Conservation (phyloP, 495 filamentous ascomycete species). For the Penicillium egyptiacum region DNA sequence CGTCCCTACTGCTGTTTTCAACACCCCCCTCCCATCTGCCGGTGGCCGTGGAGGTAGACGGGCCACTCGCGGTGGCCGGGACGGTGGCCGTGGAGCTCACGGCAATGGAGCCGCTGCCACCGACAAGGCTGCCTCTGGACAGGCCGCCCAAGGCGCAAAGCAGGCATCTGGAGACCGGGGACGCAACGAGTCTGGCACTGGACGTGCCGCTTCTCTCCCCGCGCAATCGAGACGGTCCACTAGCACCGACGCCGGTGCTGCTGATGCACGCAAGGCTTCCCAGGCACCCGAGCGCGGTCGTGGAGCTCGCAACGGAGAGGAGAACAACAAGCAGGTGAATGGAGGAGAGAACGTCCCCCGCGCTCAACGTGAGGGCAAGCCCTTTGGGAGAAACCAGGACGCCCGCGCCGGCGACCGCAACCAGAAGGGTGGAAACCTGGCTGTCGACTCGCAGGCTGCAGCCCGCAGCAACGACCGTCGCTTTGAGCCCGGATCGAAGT, state of each 20-base stretch:
- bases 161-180: slow-evolving; percentile 41
- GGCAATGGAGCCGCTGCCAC: slow-evolving; percentile 43
- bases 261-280: slow-evolving; percentile 37
- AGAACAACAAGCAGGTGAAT: slow-evolving; percentile 29
- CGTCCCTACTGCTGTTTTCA: slow-evolving; percentile 77
- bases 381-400: slow-evolving; percentile 38
- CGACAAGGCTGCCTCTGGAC: slow-evolving; percentile 45
- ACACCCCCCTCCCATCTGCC: slow-evolving; percentile 67
- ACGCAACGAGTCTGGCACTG: slow-evolving; percentile 37
- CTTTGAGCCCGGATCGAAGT: slow-evolving; percentile 42
- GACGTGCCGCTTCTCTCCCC: slow-evolving; percentile 45
- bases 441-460: slow-evolving; percentile 38
- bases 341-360: slow-evolving; percentile 35
- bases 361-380: slow-evolving; percentile 38
- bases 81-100: slow-evolving; percentile 53
- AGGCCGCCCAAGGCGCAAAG: slow-evolving; percentile 34
- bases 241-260: slow-evolving; percentile 34
- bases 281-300: slow-evolving; percentile 37
- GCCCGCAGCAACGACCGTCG: slow-evolving; percentile 38
- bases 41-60: slow-evolving; percentile 60
- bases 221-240: slow-evolving; percentile 41
- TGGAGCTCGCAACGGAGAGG: slow-evolving; percentile 38
- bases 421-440: slow-evolving; percentile 30
- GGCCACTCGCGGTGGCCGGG: slow-evolving; percentile 53
- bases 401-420: slow-evolving; percentile 33